These are phyloP conservation scores for Phytopythium kandeliae DNA, from an alignment of 352 stramenopile species.

Conservation along the genomic window DNA sequence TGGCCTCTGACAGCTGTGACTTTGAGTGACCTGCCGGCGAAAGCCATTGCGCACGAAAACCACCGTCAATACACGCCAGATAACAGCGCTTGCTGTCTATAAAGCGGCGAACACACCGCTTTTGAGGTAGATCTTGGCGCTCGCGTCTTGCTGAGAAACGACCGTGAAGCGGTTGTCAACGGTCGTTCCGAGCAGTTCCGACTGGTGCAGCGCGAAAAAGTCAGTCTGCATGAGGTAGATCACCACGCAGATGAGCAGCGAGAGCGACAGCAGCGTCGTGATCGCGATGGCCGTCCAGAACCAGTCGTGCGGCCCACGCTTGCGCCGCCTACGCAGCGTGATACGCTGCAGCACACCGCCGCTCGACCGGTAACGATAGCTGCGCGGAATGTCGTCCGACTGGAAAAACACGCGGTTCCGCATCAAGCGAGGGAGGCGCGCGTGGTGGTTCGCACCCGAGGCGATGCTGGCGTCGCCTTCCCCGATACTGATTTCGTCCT, in stretches of 20 bases:
- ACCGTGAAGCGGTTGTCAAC: conserved; percentile 82
- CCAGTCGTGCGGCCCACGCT: conserved; percentile 34
- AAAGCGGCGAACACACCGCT: conserved; percentile 29
- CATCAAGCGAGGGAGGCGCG: conserved; percentile 23
- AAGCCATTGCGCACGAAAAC: neutral
- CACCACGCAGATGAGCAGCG: conserved; percentile 46
- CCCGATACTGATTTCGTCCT: conserved; percentile 7
- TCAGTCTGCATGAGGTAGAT: conserved; percentile 76
- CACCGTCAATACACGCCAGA: neutral
- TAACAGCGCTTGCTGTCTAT: neutral
- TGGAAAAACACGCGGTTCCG: conserved; percentile 56
- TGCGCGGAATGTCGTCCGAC: conserved; percentile 13
- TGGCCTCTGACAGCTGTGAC: conserved; percentile 58
- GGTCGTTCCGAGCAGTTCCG: conserved; percentile 71
- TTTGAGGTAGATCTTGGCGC: conserved; percentile 75
- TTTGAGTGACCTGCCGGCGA: conserved; percentile 56
- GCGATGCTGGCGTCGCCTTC: neutral
- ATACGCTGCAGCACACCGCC: conserved; percentile 44
- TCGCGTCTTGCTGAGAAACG: conserved; percentile 50
- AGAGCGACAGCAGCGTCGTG: conserved; percentile 63
- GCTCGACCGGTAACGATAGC: conserved; percentile 27
- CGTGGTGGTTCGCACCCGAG: conserved; percentile 13
- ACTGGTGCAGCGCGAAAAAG: conserved; percentile 80
- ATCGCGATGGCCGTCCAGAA: conserved; percentile 77
- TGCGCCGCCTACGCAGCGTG: conserved; percentile 49